Conservation (phyloP, 306 rosid genomes). For the Prunus mira region DNA sequence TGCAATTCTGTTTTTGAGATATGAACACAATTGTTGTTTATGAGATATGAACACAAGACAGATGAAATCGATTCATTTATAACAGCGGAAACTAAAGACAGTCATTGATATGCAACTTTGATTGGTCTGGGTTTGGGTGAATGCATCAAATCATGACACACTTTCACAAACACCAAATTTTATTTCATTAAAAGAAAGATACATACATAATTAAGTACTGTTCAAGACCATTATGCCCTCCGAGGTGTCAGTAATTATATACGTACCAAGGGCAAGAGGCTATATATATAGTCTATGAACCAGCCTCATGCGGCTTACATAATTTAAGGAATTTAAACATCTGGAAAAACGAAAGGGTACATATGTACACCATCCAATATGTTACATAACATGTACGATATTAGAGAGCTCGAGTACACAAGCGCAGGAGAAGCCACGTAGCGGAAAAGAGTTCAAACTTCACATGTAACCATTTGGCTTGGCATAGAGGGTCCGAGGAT, state of each 20-base stretch:
- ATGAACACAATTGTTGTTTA: too few species aligned
- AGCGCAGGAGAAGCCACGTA: neutral
- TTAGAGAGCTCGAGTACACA: neutral
- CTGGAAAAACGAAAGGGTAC: neutral
- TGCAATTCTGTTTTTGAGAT: too few species aligned
- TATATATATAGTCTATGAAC: neutral
- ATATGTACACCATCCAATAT: conserved; percentile 21
- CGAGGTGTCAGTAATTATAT: neutral
- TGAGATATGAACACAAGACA: too few species aligned
- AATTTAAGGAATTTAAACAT: neutral
- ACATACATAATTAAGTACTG: neutral
- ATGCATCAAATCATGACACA: neutral
- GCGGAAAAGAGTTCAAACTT: conserved; percentile 1
- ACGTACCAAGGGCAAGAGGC: neutral
- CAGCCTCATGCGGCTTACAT: neutral
- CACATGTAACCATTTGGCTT: neutral
- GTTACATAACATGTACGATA: neutral
- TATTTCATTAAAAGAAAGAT: neutral
- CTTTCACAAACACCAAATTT: neutral
- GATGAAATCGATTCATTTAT: too few species aligned
- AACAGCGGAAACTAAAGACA: too few species aligned
- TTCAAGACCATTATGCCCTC: neutral
- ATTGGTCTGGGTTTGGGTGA: neutral
- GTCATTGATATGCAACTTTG: neutral
- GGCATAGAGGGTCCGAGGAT: neutral